Base-by-base conservation (phyloP, 2,329 filamentous ascomycete species). In the Davidsoniella virescens region DNA sequence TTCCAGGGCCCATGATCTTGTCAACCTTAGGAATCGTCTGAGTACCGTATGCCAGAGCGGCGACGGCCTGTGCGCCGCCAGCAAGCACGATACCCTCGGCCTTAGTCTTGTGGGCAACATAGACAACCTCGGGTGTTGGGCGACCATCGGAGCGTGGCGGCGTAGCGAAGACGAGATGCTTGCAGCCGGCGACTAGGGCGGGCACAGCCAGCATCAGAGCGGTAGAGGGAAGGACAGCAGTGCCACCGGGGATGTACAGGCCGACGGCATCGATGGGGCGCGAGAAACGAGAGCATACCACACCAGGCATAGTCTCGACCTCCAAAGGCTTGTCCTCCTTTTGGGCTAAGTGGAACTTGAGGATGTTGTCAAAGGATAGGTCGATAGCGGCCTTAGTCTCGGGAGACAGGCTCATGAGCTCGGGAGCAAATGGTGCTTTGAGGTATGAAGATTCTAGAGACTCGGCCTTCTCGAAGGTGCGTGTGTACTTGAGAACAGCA, bases 151-250 rank as follows among this genome's bases (percentile, higher is more conserved):
- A 67, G 41, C 92, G 81, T 16, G 92, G 92, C 26, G 92, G 92
- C 0, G 88, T 93, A 17, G 92, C 92, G 36, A 98, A 70, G 14
- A 98, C 84, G 54, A 98, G 94, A 66, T 84, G 93, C 68, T 88
- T 79, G 73, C 92, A 98, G 20, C 92, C 92, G 20, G 92, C 92
- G 6, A 96, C 92, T 84, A 93, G 93, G 54, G 92, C 92, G 6
- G 92, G 92, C 4, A 98, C 92, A 62, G 92, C 92, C 49, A 98
- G 76, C 92, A 98, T 98, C 56, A 98, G 81, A 2, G 92, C 92
- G 6, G 92, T 96, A 51, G 87, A 94, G 10, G 92, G 92, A 39
- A 98, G 73, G n/a, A 98, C 92, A 1, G 92, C 92, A 1, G 92
- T 98, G 55, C 92, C 92, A 52, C 92, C 92, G 5, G 92, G 92